Conservation (phyloP, 1,284 basidiomycete genomes). For the Pulveroboletus sp. region DNA sequence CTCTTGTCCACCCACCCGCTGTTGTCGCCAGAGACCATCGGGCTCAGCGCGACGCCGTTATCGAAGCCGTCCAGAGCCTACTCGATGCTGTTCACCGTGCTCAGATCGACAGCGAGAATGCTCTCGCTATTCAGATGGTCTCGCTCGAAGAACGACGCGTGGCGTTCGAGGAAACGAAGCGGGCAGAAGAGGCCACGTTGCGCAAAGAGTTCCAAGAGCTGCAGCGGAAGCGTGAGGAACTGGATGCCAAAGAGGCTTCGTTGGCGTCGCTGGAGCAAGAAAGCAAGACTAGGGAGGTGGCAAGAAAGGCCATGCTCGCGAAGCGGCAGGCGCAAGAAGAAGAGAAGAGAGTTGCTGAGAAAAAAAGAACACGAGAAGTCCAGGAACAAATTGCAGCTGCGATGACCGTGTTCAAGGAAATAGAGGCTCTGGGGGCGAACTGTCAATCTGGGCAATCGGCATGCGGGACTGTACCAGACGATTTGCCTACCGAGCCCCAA, state of each 20-base stretch:
- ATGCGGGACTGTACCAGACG: background rate
- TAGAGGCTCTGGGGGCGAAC: constrained; percentile 4
- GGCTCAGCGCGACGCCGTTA: constrained; percentile 9
- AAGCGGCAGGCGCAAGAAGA: constrained; percentile 28
- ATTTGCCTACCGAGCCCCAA: constrained; percentile 12
- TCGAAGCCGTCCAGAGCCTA: constrained; percentile 13
- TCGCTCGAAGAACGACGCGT: constrained; percentile 17
- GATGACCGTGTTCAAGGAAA: constrained; percentile 20
- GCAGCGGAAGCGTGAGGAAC: constrained; percentile 17
- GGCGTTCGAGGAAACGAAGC: constrained; percentile 21
- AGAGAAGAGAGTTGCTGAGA: constrained; percentile 17
- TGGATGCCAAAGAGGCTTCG: constrained; percentile 18
- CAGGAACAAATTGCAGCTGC: constrained; percentile 22
- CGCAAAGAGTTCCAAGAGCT: constrained; percentile 11
- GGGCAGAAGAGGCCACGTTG: constrained; percentile 4
- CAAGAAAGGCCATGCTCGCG: constrained; percentile 12
- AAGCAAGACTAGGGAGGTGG: constrained; percentile 25
- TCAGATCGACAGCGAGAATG: constrained; percentile 18
- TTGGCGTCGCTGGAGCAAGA: constrained; percentile 25
- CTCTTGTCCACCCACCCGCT: background rate
- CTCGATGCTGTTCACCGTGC: constrained; percentile 9
- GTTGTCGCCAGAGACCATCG: constrained; percentile 12
- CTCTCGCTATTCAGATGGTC: constrained; percentile 10
- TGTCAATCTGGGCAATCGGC: constrained; percentile 1
- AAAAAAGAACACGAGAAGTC: constrained; percentile 13